These are phyloP conservation scores for Aplosporella prunicola DNA, from an alignment of 2,329 filamentous ascomycete species.

Conservation along the genomic window DNA sequence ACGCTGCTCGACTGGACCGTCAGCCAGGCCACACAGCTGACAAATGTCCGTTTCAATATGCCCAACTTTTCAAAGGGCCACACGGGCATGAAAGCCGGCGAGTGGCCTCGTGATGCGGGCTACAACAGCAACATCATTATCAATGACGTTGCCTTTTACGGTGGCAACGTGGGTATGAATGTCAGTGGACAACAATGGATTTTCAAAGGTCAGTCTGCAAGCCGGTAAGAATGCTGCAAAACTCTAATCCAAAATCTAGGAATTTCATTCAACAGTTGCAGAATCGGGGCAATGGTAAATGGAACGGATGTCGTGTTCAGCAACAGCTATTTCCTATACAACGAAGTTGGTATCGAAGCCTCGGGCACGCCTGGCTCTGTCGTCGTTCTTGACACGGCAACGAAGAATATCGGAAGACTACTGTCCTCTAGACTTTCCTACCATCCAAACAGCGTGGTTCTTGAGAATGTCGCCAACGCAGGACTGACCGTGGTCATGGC, in stretches of 20 bases:
- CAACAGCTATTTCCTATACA: slow-evolving; percentile 4
- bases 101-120: slow-evolving; percentile 17
- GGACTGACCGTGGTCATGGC: slow-evolving; percentile 3
- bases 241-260: slow-evolving; percentile 35
- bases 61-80: slow-evolving; percentile 23
- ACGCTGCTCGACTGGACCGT: slow-evolving; percentile 21
- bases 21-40: slow-evolving; percentile 20
- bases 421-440: background rate
- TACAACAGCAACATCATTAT: slow-evolving; percentile 19
- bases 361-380: slow-evolving; percentile 1
- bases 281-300: background rate
- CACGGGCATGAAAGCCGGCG: slow-evolving; percentile 28
- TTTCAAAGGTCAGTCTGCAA: slow-evolving; percentile 20
- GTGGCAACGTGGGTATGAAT: slow-evolving; percentile 19
- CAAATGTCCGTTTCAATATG: slow-evolving; percentile 27
- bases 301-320: slow-evolving; percentile 8
- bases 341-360: slow-evolving; percentile 3
- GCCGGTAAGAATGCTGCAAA: slow-evolving; percentile 16
- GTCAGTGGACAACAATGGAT: slow-evolving; percentile 28
- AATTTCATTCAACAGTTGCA: slow-evolving; percentile 12
- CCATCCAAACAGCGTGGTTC: slow-evolving; percentile 7
- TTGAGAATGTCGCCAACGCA: slow-evolving; percentile 7
- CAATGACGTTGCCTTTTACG: slow-evolving; percentile 7
- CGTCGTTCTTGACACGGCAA: slow-evolving; percentile 5
- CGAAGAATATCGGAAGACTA: slow-evolving; percentile 2